Conservation (phyloP, 2,329 filamentous ascomycete genomes). For the Trichoderma hamatum region DNA sequence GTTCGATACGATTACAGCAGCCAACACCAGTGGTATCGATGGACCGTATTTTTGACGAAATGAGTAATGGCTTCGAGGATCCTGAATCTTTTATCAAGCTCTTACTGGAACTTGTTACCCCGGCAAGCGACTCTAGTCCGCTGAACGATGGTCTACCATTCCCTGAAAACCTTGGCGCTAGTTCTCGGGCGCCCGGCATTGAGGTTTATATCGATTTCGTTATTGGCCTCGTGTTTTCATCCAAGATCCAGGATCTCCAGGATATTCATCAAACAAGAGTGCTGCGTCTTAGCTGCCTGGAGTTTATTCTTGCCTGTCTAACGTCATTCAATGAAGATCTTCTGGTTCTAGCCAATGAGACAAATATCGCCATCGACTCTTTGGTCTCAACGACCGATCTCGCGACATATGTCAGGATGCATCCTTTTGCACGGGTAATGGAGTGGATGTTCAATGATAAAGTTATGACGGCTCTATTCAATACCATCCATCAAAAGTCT, state of each 20-base stretch:
- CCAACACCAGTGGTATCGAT: conserved; percentile 48
- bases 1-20: conserved; percentile 37
- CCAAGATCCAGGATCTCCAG: conserved; percentile 64
- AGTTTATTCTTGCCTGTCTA: conserved; percentile 79
- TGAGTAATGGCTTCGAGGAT: conserved; percentile 81
- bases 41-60: conserved; percentile 71
- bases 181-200: conserved; percentile 77
- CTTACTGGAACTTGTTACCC: conserved; percentile 70
- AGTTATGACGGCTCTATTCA: conserved; percentile 78
- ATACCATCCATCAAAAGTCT: conserved; percentile 75
- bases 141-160: conserved; percentile 81
- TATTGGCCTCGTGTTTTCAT: conserved; percentile 74
- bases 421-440: conserved; percentile 93
- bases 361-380: conserved; percentile 72
- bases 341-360: conserved; percentile 80
- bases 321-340: conserved; percentile 92
- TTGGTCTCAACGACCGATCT: conserved; percentile 76
- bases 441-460: conserved; percentile 98
- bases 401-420: conserved; percentile 78
- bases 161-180: conserved; percentile 78
- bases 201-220: conserved; percentile 93
- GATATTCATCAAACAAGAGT: conserved; percentile 72
- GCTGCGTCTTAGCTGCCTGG: conserved; percentile 77
- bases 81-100: conserved; percentile 81
- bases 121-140: conserved; percentile 61